A percentile compares a stretch with the other conserved stretches of the same genome.
phyloP scores from a whole-genome alignment of 2,329 filamentous ascomycete species.

The Chaetomium globosum region DNA sequence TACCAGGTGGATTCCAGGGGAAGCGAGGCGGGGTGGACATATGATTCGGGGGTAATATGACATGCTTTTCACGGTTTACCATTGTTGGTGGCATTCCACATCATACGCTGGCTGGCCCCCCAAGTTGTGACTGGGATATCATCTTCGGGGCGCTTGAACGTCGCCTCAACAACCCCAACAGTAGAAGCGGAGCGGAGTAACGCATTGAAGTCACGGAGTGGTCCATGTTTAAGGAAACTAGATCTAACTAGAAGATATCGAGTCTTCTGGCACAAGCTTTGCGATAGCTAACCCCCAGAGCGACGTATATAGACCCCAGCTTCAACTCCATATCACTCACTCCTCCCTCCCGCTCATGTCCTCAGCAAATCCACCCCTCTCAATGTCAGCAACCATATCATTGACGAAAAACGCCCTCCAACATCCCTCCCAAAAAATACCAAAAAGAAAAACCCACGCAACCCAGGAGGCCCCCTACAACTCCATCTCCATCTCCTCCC shows the following conservation, averaged over 20 bases:
- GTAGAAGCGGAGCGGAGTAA: background rate
- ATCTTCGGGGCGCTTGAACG: background rate
- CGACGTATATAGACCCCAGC: background rate
- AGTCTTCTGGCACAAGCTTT: too few species aligned
- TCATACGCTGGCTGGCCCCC: too few species aligned
- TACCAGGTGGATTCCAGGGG: background rate
- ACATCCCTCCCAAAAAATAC: background rate
- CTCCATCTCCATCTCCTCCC: background rate
- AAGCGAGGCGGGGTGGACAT: background rate
- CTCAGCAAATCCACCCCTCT: background rate
- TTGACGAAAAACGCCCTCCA: background rate
- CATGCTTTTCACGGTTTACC: background rate
- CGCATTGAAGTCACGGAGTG: background rate
- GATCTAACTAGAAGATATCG: background rate
- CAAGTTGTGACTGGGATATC: too few species aligned
- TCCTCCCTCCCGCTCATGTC: background rate
- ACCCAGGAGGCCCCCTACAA: too few species aligned
- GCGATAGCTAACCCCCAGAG: too few species aligned
- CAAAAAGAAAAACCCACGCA: background rate
- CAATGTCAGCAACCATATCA: background rate
- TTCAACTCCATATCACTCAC: background rate
- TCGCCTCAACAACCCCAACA: background rate
- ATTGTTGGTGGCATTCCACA: background rate
- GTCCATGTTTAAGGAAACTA: background rate
- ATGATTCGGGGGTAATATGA: background rate